A percentile compares a stretch with the other conserved stretches of the same genome.
These are phyloP conservation scores for Simmondsia chinensis DNA, from an alignment of 148 eudicot genomes.

Conservation along the genomic window DNA sequence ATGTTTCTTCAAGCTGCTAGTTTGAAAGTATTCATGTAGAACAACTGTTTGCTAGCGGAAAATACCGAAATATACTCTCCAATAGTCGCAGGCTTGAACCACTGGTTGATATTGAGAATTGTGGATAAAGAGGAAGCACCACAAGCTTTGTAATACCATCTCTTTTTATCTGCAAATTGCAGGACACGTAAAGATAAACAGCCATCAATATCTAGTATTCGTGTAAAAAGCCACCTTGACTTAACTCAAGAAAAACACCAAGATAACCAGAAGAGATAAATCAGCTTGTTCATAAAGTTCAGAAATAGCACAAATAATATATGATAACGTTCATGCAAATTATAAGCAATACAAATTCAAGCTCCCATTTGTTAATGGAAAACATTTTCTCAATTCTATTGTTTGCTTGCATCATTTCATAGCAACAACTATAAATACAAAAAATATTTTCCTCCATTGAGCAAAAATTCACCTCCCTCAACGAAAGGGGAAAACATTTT, in stretches of 20 bases:
- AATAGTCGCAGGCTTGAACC: slow-evolving; percentile 94
- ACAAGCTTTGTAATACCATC: slow-evolving; percentile 89
- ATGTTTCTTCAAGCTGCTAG: neutral
- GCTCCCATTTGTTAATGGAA: no score
- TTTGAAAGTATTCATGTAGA: neutral
- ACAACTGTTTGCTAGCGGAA: neutral
- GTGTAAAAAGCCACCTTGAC: neutral
- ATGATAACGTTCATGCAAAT: no score
- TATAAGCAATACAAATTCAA: no score
- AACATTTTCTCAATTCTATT: no score
- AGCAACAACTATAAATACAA: no score
- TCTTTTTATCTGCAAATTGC: slow-evolving; percentile 54
- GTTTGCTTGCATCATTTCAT: no score
- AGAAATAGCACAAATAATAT: no score
- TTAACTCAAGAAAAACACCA: neutral
- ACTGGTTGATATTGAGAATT: slow-evolving; percentile 95
- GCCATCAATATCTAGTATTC: neutral
- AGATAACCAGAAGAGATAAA: neutral
- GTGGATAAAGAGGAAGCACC: slow-evolving; percentile 98
- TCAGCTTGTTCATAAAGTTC: neutral
- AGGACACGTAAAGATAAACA: neutral
- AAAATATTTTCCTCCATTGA: no score
- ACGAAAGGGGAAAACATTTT: no score
- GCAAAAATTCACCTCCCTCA: no score
- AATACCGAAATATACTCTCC: slow-evolving; percentile 90